Conservation (phyloP, 2,329 filamentous ascomycete genomes). For the Arthrobotrys conoides region DNA sequence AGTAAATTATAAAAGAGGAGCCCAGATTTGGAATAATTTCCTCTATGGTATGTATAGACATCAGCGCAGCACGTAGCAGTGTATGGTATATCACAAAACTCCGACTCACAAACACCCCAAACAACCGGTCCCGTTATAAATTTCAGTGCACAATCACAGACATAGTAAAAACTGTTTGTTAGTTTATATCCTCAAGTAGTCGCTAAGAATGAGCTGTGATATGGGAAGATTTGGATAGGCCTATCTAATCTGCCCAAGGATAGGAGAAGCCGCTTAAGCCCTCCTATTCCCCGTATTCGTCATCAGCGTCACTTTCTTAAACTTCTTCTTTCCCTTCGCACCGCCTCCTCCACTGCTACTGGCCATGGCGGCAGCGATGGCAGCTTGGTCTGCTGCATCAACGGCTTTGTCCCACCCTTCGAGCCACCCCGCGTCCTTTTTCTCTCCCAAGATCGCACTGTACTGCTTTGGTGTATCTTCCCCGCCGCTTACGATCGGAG, state of each 20-base stretch:
- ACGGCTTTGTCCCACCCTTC: slow-evolving; percentile 86
- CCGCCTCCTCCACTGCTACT: slow-evolving; percentile 65
- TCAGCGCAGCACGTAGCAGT: background rate
- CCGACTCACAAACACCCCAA: slow-evolving; percentile 1
- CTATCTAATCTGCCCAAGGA: background rate
- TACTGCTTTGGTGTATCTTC: slow-evolving; percentile 68
- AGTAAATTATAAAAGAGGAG: background rate
- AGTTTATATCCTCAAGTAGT: background rate
- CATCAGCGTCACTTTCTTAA: slow-evolving; percentile 81
- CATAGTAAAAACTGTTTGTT: background rate
- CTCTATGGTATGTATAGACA: slow-evolving; percentile 1
- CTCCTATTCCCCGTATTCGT: slow-evolving; percentile 72
- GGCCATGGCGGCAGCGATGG: slow-evolving; percentile 65
- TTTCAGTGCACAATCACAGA: slow-evolving; percentile 1
- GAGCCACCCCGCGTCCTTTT: slow-evolving; percentile 79
- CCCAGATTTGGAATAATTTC: no score
- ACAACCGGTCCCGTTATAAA: slow-evolving; percentile 1
- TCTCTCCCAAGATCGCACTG: slow-evolving; percentile 13
- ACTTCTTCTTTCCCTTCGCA: slow-evolving; percentile 76
- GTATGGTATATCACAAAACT: slow-evolving; percentile 15
- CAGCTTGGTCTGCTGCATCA: slow-evolving; percentile 73
- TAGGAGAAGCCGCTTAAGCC: slow-evolving; percentile 63
- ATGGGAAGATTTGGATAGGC: background rate
- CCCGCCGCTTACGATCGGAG: slow-evolving; percentile 74
- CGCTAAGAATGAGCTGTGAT: background rate